Percentiles rank a stretch among this genome's conserved stretches.
Conservation (phyloP, 306 rosid species). For the barrel medic (Medicago truncatula) region DNA sequence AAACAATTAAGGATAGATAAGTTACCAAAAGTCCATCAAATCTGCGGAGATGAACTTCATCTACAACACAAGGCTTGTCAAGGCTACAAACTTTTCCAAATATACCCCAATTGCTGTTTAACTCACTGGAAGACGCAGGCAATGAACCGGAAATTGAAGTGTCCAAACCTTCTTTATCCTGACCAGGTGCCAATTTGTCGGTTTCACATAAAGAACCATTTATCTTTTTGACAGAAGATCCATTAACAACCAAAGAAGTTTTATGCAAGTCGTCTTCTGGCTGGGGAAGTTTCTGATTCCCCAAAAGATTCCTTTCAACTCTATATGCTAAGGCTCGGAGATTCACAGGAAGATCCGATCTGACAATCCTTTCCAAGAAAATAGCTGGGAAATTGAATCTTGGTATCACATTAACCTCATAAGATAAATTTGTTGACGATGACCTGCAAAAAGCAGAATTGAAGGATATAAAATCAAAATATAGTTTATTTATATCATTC, state of each 20-base stretch:
- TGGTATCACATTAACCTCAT: slow-evolving; percentile 92
- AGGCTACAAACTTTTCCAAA: slow-evolving; percentile 83
- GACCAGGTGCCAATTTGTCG: slow-evolving; percentile 50
- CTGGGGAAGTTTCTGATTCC: slow-evolving; percentile 46
- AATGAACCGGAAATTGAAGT: slow-evolving; percentile 55
- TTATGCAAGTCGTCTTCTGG: slow-evolving; percentile 43
- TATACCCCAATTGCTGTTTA: slow-evolving; percentile 70
- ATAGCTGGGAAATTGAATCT: slow-evolving; percentile 95
- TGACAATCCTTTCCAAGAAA: slow-evolving; percentile 86
- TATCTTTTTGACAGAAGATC: slow-evolving; percentile 44
- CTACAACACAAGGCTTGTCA: slow-evolving; percentile 84
- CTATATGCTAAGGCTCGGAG: slow-evolving; percentile 86
- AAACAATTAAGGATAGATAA: slow-evolving; percentile 37
- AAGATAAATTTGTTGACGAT: slow-evolving; percentile 71
- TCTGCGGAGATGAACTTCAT: slow-evolving; percentile 98
- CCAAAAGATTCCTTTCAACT: slow-evolving; percentile 66
- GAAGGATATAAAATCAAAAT: slow-evolving; percentile 26
- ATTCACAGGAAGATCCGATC: slow-evolving; percentile 94
- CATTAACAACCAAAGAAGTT: slow-evolving; percentile 41
- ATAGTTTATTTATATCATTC: slow-evolving; percentile 23
- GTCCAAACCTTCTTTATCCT: slow-evolving; percentile 55
- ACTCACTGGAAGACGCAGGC: slow-evolving; percentile 54
- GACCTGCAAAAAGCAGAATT: slow-evolving; percentile 55
- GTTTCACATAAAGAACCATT: slow-evolving; percentile 53
- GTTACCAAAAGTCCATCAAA: slow-evolving; percentile 95